Conservation (phyloP, 352 stramenopile genomes). For the Globisporangium camurandrum region DNA sequence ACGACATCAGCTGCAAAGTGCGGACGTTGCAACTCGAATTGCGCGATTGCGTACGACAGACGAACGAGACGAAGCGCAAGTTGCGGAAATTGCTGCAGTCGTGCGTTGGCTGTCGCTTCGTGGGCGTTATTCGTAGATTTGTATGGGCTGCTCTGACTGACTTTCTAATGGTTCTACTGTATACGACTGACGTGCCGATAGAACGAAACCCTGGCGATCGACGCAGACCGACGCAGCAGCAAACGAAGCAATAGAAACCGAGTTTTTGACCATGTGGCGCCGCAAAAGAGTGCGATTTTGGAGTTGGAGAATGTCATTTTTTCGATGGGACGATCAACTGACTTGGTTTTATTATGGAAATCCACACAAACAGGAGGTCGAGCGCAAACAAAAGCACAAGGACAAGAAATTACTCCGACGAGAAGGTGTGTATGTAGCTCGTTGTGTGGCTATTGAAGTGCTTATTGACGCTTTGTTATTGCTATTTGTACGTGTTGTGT, state of each 20-base stretch:
- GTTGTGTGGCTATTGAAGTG: no score
- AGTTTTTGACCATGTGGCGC: constrained; percentile 56
- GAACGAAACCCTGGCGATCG: constrained; percentile 58
- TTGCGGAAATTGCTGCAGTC: constrained; percentile 44
- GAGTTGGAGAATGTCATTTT: no score
- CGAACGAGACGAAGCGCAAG: constrained; percentile 54
- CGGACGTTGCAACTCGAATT: constrained; percentile 40
- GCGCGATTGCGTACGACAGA: constrained; percentile 27
- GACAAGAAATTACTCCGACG: constrained; percentile 63
- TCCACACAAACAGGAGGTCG: constrained; percentile 65
- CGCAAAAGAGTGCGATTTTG: constrained; percentile 54
- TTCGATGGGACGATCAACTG: no score
- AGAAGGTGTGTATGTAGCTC: constrained; percentile 35
- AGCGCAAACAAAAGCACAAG: constrained; percentile 64
- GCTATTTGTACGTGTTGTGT: no score
- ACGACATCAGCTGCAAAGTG: constrained; percentile 64
- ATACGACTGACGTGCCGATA: constrained; percentile 15
- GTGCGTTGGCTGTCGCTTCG: no score
- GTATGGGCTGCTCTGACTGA: no score
- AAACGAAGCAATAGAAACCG: constrained; percentile 35
- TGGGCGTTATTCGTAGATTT: no score
- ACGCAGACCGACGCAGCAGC: constrained; percentile 34
- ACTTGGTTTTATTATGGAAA: no score
- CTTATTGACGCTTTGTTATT: no score
- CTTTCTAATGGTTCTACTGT: no score